These are phyloP conservation scores for Geranium brycei DNA, from an alignment of 345 rosid species.

Conservation along the genomic window DNA sequence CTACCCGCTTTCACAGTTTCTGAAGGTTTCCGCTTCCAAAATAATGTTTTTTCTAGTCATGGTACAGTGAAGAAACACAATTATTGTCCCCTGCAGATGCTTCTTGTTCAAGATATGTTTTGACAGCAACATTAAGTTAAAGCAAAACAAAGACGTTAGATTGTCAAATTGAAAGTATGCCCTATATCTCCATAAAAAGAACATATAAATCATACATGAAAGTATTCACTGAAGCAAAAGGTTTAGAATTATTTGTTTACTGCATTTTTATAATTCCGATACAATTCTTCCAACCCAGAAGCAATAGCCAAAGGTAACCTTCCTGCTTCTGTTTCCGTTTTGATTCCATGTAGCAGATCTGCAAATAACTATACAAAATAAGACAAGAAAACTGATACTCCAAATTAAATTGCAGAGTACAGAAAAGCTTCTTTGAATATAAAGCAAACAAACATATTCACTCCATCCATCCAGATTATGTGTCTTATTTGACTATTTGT, in stretches of 20 bases:
- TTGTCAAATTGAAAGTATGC: neutral
- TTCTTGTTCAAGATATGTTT: no score
- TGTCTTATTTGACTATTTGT: no score
- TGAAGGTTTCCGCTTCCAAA: no score
- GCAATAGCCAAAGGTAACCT: conserved; percentile 65
- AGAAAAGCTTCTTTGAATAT: neutral
- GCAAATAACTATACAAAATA: conserved; percentile 17
- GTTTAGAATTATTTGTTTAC: conserved; percentile 36
- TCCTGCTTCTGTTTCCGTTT: conserved; percentile 60
- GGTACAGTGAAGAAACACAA: neutral
- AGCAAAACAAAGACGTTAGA: neutral
- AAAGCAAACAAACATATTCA: no score
- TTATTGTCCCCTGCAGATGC: neutral
- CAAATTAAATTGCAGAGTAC: neutral
- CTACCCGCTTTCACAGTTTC: no score
- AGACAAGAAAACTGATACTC: neutral
- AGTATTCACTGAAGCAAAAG: conserved; percentile 14
- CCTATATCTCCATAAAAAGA: neutral
- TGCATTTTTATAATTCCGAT: conserved; percentile 78
- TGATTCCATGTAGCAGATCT: conserved; percentile 71
- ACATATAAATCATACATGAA: no score
- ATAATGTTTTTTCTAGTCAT: no score
- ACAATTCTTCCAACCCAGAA: conserved; percentile 69
- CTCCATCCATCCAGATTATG: no score
- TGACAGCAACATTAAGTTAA: neutral